Conservation (phyloP, 208 protist species). For the Crithidia sp. region DNA sequence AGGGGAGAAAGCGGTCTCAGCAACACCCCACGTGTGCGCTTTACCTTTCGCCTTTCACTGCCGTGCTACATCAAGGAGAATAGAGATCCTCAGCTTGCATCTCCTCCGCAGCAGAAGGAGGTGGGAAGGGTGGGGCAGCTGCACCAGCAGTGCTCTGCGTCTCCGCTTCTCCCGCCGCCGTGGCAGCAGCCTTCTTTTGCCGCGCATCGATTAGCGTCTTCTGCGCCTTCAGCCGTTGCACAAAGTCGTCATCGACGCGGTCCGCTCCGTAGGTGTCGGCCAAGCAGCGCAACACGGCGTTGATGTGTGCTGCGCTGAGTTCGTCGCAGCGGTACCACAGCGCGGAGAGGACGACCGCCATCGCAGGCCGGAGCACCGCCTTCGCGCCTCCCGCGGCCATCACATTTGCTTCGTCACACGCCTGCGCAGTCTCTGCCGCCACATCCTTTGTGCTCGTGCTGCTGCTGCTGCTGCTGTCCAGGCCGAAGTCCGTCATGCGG, state of each 20-base stretch:
- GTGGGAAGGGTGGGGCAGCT: background rate
- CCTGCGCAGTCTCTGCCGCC: no score
- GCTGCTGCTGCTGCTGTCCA: background rate
- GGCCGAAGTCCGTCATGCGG: background rate
- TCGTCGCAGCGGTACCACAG: slow-evolving; percentile 81
- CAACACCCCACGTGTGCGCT: no score
- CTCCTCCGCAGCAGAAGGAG: background rate
- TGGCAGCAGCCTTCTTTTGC: background rate
- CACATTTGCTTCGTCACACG: no score
- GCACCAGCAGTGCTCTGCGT: background rate
- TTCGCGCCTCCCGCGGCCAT: background rate
- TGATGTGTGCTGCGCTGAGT: slow-evolving; percentile 42
- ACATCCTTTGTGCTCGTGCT: background rate
- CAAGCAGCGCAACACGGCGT: slow-evolving; percentile 71
- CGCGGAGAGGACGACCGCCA: slow-evolving; percentile 59
- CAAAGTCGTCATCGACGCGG: slow-evolving; percentile 71
- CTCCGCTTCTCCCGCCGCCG: background rate
- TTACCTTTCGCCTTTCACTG: background rate
- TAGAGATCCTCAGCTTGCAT: slow-evolving; percentile 16
- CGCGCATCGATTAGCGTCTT: slow-evolving; percentile 14
- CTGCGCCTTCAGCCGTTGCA: slow-evolving; percentile 65
- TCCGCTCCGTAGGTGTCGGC: slow-evolving; percentile 54
- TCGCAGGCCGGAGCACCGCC: slow-evolving; percentile 24
- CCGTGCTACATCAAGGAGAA: slow-evolving; percentile 13
- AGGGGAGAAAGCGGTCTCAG: no score